phyloP scores from a whole-genome alignment of 768 basidiomycete species.

The Xerocomellus dryophilus region DNA sequence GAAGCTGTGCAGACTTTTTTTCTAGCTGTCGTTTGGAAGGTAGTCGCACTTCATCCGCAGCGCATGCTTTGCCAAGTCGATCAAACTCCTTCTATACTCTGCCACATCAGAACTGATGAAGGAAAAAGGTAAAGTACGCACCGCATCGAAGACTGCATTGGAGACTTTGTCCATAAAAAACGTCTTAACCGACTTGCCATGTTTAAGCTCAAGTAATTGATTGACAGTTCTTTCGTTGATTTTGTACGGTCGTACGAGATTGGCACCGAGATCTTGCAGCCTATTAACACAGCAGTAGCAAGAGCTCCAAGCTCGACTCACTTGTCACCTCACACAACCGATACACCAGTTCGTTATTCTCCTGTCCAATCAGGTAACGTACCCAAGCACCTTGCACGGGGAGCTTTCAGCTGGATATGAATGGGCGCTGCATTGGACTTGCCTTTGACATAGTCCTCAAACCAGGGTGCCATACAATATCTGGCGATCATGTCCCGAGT shows the following conservation, averaged over 20 bases:
- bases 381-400: conserved; percentile 71
- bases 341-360: conserved; percentile 61
- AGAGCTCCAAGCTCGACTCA: conserved; percentile 38
- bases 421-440: conserved; percentile 13
- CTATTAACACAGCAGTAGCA: conserved; percentile 1
- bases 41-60: conserved; percentile 54
- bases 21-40: conserved; percentile 67
- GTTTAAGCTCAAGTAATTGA: conserved; percentile 68
- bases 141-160: conserved; percentile 62
- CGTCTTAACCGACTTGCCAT: conserved; percentile 59
- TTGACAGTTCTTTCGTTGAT: conserved; percentile 64
- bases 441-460: conserved; percentile 81
- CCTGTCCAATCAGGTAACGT: conserved; percentile 72
- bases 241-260: conserved; percentile 64
- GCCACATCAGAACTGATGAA: conserved; percentile 7
- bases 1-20: conserved; percentile 62
- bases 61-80: conserved; percentile 46
- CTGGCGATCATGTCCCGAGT: conserved; percentile 71
- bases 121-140: conserved; percentile 35
- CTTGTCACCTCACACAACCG: conserved; percentile 78
- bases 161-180: conserved; percentile 88
- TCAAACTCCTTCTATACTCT: conserved; percentile 66
- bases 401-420: conserved; percentile 6
- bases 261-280: conserved; percentile 48
- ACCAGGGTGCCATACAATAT: conserved; percentile 75